Conservation (phyloP, 164 flowering plant species). For the Nymphaea colorata region DNA sequence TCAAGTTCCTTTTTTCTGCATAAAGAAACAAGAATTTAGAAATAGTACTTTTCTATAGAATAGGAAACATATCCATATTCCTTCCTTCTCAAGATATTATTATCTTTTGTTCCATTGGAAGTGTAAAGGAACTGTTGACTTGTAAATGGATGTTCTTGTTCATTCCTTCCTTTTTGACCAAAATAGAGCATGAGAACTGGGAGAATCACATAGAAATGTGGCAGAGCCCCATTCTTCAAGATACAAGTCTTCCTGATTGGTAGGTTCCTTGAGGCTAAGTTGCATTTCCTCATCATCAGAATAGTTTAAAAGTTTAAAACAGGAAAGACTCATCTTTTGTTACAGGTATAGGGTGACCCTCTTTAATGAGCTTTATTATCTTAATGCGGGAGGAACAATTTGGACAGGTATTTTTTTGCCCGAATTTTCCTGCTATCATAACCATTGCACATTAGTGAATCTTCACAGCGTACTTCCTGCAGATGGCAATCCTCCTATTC, state of each 20-base stretch:
- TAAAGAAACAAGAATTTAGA: too few species aligned
- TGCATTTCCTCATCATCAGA: background rate
- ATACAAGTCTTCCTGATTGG: conserved; percentile 86
- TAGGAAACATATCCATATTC: too few species aligned
- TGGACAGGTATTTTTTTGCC: conserved; percentile 71
- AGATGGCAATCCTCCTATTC: conserved; percentile 79
- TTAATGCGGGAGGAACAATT: conserved; percentile 80
- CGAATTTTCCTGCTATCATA: background rate
- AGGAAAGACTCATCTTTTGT: background rate
- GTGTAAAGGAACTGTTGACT: background rate
- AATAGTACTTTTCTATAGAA: too few species aligned
- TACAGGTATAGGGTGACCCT: conserved; percentile 23
- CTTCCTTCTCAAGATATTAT: too few species aligned
- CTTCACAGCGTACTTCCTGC: conserved; percentile 7
- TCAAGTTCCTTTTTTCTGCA: too few species aligned
- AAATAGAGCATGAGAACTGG: conserved; percentile 58
- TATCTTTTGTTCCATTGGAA: too few species aligned
- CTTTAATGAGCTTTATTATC: conserved; percentile 88
- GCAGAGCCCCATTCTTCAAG: conserved; percentile 81
- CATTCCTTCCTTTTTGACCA: background rate
- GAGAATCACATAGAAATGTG: conserved; percentile 79
- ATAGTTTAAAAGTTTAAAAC: too few species aligned
- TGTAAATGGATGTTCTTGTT: background rate
- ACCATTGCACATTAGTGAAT: background rate
- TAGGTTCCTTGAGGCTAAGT: conserved; percentile 15